Percentiles rank a stretch among this genome's conserved stretches.
These are phyloP conservation scores for Zoysia pacifica DNA, from an alignment of 176 grass and related monocot genomes.

Conservation along the genomic window DNA sequence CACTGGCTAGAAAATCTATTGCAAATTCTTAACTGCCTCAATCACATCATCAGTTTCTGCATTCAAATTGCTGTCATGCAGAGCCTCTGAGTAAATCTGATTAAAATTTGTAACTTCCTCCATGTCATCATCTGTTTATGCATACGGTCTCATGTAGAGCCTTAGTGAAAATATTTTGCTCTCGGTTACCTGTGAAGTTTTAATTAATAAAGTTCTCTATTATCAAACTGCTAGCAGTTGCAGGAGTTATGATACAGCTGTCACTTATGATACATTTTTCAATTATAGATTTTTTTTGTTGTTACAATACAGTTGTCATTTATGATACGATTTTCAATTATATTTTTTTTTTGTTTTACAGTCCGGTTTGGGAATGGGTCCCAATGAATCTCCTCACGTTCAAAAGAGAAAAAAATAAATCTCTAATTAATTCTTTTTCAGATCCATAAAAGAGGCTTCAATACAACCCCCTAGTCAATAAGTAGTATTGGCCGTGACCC, in stretches of 20 bases:
- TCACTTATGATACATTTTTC: too few species aligned
- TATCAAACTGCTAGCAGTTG: not conserved
- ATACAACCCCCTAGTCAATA: not conserved
- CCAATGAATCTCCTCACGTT: not conserved
- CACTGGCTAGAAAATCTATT: too few species aligned
- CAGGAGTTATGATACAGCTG: not conserved
- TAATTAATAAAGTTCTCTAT: not conserved
- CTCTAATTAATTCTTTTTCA: not conserved
- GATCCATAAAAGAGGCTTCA: too few species aligned
- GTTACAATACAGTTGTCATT: too few species aligned
- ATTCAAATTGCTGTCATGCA: not conserved
- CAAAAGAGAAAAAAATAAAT: too few species aligned
- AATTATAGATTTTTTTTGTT: too few species aligned
- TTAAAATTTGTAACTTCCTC: too few species aligned
- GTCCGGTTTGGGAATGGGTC: not conserved
- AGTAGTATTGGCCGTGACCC: not conserved
- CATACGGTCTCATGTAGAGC: too few species aligned
- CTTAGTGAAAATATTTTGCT: not conserved
- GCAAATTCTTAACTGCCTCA: not conserved
- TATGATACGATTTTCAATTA: too few species aligned
- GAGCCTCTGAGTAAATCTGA: too few species aligned
- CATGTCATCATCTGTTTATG: too few species aligned
- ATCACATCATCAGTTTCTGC: not conserved
- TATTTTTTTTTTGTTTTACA: not conserved
- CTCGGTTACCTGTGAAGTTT: not conserved